Evolutionary conservation across 148 eudicot species (phyloP).

Genomic region (Amaranthus hypochondriacus): DNA sequence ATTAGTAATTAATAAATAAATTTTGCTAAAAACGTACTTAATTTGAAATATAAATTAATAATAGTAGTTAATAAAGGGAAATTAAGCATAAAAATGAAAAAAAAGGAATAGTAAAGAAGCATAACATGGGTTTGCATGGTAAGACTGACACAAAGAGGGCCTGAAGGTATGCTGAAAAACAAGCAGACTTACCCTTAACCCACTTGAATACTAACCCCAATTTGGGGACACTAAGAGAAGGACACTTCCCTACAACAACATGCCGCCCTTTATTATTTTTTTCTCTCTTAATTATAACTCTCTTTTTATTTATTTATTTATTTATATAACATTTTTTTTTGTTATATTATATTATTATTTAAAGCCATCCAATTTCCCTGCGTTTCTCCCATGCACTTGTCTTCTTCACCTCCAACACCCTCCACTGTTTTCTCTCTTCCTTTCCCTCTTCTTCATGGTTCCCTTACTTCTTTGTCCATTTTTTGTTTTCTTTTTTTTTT

Average conservation of each 20-base stretch:
- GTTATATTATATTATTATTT: constrained; percentile 21
- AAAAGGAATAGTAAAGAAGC: constrained; percentile 12
- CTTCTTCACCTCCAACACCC: constrained; percentile 57
- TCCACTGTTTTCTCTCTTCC: constrained; percentile 14
- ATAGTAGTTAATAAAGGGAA: not conserved
- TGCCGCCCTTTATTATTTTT: not conserved
- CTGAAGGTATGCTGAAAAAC: constrained; percentile 30
- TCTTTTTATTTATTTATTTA: not conserved
- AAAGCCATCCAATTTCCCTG: constrained; percentile 33
- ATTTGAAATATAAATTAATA: too few species aligned
- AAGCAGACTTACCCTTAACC: constrained; percentile 35
- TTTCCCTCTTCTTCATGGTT: constrained; percentile 25
- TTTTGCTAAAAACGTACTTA: not conserved
- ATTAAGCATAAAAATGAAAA: not conserved
- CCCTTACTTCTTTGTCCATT: constrained; percentile 28
- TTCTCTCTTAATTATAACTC: not conserved
- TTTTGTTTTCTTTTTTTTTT: not conserved
- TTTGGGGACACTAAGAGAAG: constrained; percentile 33
- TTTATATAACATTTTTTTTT: not conserved
- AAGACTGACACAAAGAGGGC: constrained; percentile 24
- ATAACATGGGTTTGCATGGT: constrained; percentile 31
- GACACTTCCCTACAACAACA: constrained; percentile 27
- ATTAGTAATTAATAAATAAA: not conserved
- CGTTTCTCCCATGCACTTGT: constrained; percentile 82
- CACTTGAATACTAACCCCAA: constrained; percentile 55